These are phyloP conservation scores for Scleroderma citrinum DNA, from an alignment of 768 basidiomycete species.

Conservation along the genomic window DNA sequence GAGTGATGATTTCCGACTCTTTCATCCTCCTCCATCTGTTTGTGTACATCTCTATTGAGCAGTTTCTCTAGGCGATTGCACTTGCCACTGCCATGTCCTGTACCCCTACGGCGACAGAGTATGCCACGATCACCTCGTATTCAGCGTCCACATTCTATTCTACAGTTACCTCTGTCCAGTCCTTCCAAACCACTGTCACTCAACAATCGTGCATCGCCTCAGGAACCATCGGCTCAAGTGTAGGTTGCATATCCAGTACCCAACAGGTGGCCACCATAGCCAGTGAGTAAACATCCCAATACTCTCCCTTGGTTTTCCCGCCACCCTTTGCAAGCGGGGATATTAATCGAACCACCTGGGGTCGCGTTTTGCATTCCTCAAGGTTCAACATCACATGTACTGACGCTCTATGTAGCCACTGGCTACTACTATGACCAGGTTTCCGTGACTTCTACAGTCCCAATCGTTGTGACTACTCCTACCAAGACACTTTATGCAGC, in stretches of 20 bases:
- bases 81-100: slow-evolving; percentile 30
- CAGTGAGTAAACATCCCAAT: slow-evolving; percentile 32
- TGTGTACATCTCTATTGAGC: neutral
- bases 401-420: slow-evolving; percentile 6
- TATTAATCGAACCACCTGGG: too few species aligned
- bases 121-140: slow-evolving; percentile 32
- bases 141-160: slow-evolving; percentile 33
- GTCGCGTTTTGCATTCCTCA: too few species aligned
- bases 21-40: too few species aligned
- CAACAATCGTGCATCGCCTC: slow-evolving; percentile 30
- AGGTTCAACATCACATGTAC: too few species aligned
- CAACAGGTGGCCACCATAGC: slow-evolving; percentile 29
- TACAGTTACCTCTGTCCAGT: slow-evolving; percentile 26
- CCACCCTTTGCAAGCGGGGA: too few species aligned
- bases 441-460: slow-evolving; percentile 28
- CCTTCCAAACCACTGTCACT: slow-evolving; percentile 29
- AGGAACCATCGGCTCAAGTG: slow-evolving; percentile 17
- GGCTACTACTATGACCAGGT: slow-evolving; percentile 16
- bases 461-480: slow-evolving; percentile 32
- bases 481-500: slow-evolving; percentile 39
- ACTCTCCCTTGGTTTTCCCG: too few species aligned
- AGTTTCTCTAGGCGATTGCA: neutral
- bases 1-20: too few species aligned
- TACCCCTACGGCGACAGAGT: slow-evolving; percentile 39
- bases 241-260: slow-evolving; percentile 26